These are phyloP conservation scores for Nannizzia gypsea DNA, from an alignment of 2,329 filamentous ascomycete species.

Conservation along the genomic window DNA sequence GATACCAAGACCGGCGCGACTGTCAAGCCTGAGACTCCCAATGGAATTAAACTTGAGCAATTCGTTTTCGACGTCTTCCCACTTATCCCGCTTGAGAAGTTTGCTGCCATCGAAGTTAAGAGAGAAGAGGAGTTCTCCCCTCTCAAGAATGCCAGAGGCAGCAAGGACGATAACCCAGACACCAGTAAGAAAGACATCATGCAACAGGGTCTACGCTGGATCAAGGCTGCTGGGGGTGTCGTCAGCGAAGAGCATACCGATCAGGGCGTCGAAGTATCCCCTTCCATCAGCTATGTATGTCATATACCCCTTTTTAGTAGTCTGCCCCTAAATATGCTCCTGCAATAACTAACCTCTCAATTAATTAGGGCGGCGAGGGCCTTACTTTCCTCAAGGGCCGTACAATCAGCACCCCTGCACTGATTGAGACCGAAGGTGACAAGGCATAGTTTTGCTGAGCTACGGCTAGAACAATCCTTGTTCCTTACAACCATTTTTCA, in stretches of 20 bases:
- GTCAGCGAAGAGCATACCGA: conserved; percentile 53
- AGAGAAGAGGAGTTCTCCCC: conserved; percentile 98
- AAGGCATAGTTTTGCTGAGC: conserved; percentile 17
- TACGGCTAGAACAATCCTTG: background rate
- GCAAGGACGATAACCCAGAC: conserved; percentile 84
- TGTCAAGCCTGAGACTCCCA: conserved; percentile 85
- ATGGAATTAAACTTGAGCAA: conserved; percentile 97
- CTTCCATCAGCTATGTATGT: conserved; percentile 90
- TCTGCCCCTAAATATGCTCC: background rate
- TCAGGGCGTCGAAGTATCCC: conserved; percentile 77
- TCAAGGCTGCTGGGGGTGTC: conserved; percentile 62
- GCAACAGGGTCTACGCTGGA: conserved; percentile 78
- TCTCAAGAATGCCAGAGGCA: conserved; percentile 78
- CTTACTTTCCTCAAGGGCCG: conserved; percentile 48
- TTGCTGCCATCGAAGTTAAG: conserved; percentile 89
- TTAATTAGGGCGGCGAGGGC: conserved; percentile 48
- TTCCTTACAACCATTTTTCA: background rate
- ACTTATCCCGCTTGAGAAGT: conserved; percentile 70
- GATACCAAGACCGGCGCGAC: conserved; percentile 65
- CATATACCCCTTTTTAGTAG: conserved; percentile 10
- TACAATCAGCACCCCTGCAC: conserved; percentile 51
- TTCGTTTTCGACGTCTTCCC: conserved; percentile 99
- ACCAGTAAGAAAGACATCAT: conserved; percentile 87
- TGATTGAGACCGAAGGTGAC: conserved; percentile 48
- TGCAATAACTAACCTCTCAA: conserved; percentile 8